Evolutionary conservation across 768 basidiomycete genomes (phyloP).

Genomic region (Boletellus emodensis): DNA sequence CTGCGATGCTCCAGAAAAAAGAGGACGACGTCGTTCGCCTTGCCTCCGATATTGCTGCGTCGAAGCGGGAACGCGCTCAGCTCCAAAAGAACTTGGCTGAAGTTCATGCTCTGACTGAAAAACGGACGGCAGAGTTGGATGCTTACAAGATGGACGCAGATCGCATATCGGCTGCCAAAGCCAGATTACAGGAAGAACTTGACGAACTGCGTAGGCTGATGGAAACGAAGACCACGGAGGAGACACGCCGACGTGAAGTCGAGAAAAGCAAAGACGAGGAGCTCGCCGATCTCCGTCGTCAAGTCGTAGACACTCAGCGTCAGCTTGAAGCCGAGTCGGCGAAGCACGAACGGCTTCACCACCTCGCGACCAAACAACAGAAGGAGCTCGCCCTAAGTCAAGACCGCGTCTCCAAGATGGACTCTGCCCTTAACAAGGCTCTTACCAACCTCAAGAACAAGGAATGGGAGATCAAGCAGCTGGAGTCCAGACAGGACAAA

Average conservation of each 20-base stretch:
- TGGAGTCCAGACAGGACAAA: constrained; percentile 88
- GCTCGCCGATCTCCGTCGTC: constrained; percentile 63
- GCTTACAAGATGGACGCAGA: constrained; percentile 54
- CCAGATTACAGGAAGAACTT: constrained; percentile 74
- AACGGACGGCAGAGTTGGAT: constrained; percentile 56
- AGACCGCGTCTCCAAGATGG: constrained; percentile 66
- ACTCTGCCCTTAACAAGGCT: constrained; percentile 77
- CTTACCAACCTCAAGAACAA: constrained; percentile 74
- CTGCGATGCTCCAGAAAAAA: constrained; percentile 69
- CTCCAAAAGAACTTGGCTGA: constrained; percentile 60
- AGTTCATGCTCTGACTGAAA: constrained; percentile 65
- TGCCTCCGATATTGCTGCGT: constrained; percentile 47
- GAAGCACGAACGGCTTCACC: constrained; percentile 75
- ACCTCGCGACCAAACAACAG: constrained; percentile 56
- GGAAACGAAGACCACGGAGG: constrained; percentile 83
- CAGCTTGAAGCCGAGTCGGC: constrained; percentile 71
- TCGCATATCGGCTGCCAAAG: constrained; percentile 41
- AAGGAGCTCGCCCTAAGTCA: constrained; percentile 65
- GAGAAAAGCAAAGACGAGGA: constrained; percentile 88
- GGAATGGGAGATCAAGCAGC: constrained; percentile 83
- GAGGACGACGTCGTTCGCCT: constrained; percentile 65
- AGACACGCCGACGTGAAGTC: constrained; percentile 75
- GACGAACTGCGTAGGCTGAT: constrained; percentile 83
- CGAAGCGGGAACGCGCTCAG: constrained; percentile 51
- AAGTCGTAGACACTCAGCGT: constrained; percentile 56